Percentiles rank a stretch among this genome's conserved stretches.
These are phyloP conservation scores for Handroanthus guayacan DNA, from an alignment of 257 asterid species.

Conservation along the genomic window DNA sequence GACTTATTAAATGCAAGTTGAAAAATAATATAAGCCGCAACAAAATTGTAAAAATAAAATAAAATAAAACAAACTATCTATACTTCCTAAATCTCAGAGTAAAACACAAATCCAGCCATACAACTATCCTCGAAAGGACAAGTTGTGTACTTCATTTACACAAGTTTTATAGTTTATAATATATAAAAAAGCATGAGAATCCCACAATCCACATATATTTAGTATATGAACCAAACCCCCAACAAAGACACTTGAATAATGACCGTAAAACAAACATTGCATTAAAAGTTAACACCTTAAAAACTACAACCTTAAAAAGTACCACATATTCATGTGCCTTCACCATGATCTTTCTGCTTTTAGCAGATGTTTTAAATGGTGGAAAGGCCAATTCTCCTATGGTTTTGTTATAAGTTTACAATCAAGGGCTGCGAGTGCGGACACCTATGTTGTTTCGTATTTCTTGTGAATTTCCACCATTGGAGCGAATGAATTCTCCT, in stretches of 20 bases:
- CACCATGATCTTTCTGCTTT: conserved; percentile 27
- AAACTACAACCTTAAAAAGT: conserved; percentile 37
- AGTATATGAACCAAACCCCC: conserved; percentile 6
- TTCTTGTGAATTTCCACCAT: conserved; percentile 47
- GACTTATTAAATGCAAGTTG: too few species aligned
- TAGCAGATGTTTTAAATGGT: conserved; percentile 23
- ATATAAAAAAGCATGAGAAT: conserved; percentile 19
- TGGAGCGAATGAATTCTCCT: conserved; percentile 42
- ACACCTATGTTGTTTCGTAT: conserved; percentile 22
- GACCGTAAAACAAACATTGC: conserved; percentile 7
- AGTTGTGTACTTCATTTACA: conserved; percentile 7
- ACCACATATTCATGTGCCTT: conserved; percentile 19
- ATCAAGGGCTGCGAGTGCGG: conserved; percentile 34
- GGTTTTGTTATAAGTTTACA: neutral
- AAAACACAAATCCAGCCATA: neutral
- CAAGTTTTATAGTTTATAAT: neutral
- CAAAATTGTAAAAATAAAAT: too few species aligned
- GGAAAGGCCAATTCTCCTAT: conserved; percentile 25
- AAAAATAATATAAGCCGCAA: too few species aligned
- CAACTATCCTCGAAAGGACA: neutral
- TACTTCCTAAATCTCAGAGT: too few species aligned
- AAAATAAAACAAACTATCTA: too few species aligned
- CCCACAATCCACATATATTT: neutral
- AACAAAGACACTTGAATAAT: neutral
- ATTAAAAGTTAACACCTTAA: conserved; percentile 13